phyloP scores from a whole-genome alignment of 768 basidiomycete species.

The Boletus reticulatus region DNA sequence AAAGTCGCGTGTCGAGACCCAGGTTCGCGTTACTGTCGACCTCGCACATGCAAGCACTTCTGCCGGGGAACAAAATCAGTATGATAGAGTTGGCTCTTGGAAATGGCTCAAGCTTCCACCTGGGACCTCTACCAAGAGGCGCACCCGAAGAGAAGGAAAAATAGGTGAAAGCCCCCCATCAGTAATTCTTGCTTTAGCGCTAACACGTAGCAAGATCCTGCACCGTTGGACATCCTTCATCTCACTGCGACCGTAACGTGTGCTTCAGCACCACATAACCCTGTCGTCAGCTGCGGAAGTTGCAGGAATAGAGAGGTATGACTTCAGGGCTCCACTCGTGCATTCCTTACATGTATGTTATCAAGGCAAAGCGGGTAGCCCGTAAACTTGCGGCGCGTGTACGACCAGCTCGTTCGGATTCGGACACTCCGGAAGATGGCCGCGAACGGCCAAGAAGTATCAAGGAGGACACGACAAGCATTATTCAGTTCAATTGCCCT shows the following conservation, averaged over 20 bases:
- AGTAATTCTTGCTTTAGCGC: constrained; percentile 1
- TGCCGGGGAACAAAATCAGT: constrained; percentile 57
- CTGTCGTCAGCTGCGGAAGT: constrained; percentile 80
- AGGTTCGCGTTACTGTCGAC: constrained; percentile 83
- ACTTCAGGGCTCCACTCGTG: background rate
- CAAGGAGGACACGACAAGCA: constrained; percentile 72
- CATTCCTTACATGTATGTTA: constrained; percentile 9
- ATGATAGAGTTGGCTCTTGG: constrained; percentile 87
- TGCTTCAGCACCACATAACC: constrained; percentile 73
- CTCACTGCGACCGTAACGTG: constrained; percentile 76
- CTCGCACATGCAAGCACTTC: constrained; percentile 65
- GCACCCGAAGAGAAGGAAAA: constrained; percentile 81
- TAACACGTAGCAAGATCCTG: constrained; percentile 52
- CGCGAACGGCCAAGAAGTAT: constrained; percentile 41
- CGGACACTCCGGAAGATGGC: constrained; percentile 62
- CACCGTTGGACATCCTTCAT: constrained; percentile 65
- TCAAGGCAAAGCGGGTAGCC: constrained; percentile 82
- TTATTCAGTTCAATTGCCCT: constrained; percentile 95
- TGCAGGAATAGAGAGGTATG: constrained; percentile 84
- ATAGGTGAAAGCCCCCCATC: constrained; percentile 50
- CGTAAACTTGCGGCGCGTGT: constrained; percentile 86
- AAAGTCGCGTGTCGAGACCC: constrained; percentile 94
- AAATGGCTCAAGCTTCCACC: constrained; percentile 81
- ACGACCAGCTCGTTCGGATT: constrained; percentile 72
- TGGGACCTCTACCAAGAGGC: constrained; percentile 80